Base-by-base conservation (phyloP, 2,329 filamentous ascomycete genomes). In the Penicillium sp. region DNA sequence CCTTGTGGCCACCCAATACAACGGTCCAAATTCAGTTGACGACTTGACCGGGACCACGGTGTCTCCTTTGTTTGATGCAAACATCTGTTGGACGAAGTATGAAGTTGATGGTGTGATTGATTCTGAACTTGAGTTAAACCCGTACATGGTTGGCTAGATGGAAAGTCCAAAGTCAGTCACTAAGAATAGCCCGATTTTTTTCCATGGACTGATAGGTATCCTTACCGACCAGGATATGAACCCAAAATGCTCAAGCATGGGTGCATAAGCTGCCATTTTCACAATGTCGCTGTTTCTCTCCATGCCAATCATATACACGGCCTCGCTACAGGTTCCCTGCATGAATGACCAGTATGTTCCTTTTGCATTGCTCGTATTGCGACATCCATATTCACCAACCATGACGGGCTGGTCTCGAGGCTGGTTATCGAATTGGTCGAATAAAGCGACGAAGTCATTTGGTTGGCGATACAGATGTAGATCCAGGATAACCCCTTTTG, bases 261-360 rank as follows among this genome's bases (percentile, higher is more conserved):
- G 72, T 5, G 74, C 72, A 54, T 75, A 76, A 4, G 66, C 63
- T 2, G 65, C 68, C 64, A 74, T 66, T 47, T 68, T 66, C 2
- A 76, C 68, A 2, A 73, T 63, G 45, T 75, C 69, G 3, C 70
- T 70, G 52, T 76, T 76, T 19, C 72, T 60, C 55, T 73, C 69
- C 47, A 71, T 61, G 1, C 85, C 83, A 55, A 89, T 82, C 50
- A 89, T 77, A 48, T 82, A 86, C 9, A 89, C 77, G 9, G 85
- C 86, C 68, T 90, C 87, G 13, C 81, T 82, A 7, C 89, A 84
- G 29, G 81, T 77, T 16, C 84, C 84, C 44, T 67, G 67, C 62
- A 72, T 64, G 28, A 61, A 70, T 1, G 64, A 56, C 65, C 66
- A 66, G 45, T 59, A 66, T 1, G 54, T 50, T 2, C 64, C 63